Evolutionary conservation across 306 rosid genomes (phyloP), one percentile per base, ranked within the genome.

Genomic region (Citrullus amarus): DNA sequence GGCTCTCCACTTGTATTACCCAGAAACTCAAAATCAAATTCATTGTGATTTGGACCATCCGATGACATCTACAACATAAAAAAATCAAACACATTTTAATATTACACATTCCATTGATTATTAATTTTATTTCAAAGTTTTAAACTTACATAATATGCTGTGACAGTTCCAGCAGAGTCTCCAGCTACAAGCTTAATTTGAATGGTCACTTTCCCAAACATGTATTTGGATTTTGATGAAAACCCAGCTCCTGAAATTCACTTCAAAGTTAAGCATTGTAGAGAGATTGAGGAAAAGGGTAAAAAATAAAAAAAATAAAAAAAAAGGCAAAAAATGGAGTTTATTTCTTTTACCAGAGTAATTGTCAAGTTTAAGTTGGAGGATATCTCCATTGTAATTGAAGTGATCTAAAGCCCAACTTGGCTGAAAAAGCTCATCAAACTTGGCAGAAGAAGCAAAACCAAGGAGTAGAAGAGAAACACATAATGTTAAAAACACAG

Each of bases 1-100:
- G 99, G 99, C 80, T 95, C 99, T 0, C 99, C 99, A 1, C 86
- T 92, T 6, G 93, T 84, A 80, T 95, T 95, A 18, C 99, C 99
- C 85, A 95, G 72, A 63, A 95, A 95, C 90, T 95, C 97, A 25
- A 91, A 95, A 82, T 95, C 99, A 75, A 95, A 92, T 75, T 95
- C 99, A 22, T 95, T 89, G 83, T 92, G 99, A 62, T 59, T 81
- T 50, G 96, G 79, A 2, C 99, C 99, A 4, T 95, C 99, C 18
- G 99, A 92, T 69, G 97, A 92, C 97, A 95, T 89, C 99, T 95
- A 60, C 55, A 43, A 55, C 15, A 74, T 2, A 4, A 25, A 4
- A 36, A 70, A 69, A 6, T 1, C 5, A 48, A 12, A 48, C 3
- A 16, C 57, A 16, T 53, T 53, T 53, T 5, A 53, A 53, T 15